Evolutionary conservation across 345 rosid species (phyloP).

Genomic region (Citrus maxima): DNA sequence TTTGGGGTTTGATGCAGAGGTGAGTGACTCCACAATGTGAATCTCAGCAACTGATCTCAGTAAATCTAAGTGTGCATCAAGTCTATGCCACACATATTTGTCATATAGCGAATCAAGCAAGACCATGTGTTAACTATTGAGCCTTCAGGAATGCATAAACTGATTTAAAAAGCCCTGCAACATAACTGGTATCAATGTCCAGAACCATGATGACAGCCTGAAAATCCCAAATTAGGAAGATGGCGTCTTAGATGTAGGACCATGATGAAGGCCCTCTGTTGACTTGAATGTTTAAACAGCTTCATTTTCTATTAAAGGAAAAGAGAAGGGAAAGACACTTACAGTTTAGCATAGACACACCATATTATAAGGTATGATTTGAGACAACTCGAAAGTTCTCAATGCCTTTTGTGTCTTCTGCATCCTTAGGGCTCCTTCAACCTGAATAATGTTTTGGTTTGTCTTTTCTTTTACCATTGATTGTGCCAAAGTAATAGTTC

Average conservation of each 20-base stretch:
- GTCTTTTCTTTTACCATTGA: background rate
- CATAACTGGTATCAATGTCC: background rate
- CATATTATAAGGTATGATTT: background rate
- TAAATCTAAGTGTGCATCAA: background rate
- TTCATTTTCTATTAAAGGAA: background rate
- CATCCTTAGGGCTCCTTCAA: background rate
- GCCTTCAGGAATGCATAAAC: background rate
- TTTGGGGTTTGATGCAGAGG: slow-evolving; percentile 85
- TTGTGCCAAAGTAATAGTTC: background rate
- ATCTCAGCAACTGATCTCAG: background rate
- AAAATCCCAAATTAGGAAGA: background rate
- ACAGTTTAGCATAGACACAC: too few relatives aligned
- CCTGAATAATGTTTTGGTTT: background rate
- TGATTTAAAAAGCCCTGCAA: background rate
- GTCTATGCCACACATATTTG: background rate
- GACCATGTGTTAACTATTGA: background rate
- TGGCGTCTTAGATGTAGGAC: background rate
- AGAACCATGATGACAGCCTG: background rate
- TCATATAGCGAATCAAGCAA: background rate
- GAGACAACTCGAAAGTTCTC: background rate
- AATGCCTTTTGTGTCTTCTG: background rate
- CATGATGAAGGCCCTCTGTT: too few relatives aligned
- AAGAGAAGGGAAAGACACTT: background rate
- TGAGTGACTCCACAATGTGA: slow-evolving; percentile 12
- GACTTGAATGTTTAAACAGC: too few relatives aligned